Base-by-base conservation (phyloP, 208 protist species). In the Leishmania amazonensis region DNA sequence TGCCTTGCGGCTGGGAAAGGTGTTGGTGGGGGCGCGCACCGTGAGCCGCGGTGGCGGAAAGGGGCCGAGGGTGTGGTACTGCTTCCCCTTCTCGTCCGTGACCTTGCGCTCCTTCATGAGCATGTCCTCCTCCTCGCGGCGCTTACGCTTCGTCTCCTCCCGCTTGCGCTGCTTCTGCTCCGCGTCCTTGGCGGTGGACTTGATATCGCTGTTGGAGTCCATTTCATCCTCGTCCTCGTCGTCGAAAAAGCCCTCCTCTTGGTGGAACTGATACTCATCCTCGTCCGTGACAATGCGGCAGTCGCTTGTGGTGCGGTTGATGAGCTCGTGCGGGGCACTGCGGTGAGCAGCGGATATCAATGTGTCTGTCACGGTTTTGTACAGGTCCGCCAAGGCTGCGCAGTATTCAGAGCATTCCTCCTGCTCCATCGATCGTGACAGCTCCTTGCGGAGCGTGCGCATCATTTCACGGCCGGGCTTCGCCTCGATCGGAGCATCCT, bases 81-180 rank as follows among this genome's bases (percentile, higher is more conserved):
- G 79, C 54, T 87, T 84, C 3, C 90, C 91, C 79, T 98, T 98
- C 80, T 98, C 95, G 74, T 96, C 95, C 19, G 85, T 85, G 21
- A 98, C 93, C 78, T 95, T 94, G 75, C 90, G 92, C 84, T 96
- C 90, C 57, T 91, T 94, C n/a, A 98, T 65, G n/a, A 97, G 87
- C 89, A 96, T 91, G 28, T 93, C 88, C 83, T 98, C 95, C 76
- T 98, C 93, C 70, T 98, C 93, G 4, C 72, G 87, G 42, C 95
- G 95, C 84, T 94, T 93, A 60, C 86, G 85, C 58, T 90, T 87
- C 72, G 89, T 80, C 78, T 98, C 92, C 70, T 96, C 95, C 21
- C 89, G 86, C 75, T 96, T 96, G 42, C 89, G 85, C 83, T 90
- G 83, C 80, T 92, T 93, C 80, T 89, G 88, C 75, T 92, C 93